Percentiles rank a stretch among this genome's conserved stretches.
phyloP scores from a whole-genome alignment of 306 rosid species.

The Begonia loranthoides region DNA sequence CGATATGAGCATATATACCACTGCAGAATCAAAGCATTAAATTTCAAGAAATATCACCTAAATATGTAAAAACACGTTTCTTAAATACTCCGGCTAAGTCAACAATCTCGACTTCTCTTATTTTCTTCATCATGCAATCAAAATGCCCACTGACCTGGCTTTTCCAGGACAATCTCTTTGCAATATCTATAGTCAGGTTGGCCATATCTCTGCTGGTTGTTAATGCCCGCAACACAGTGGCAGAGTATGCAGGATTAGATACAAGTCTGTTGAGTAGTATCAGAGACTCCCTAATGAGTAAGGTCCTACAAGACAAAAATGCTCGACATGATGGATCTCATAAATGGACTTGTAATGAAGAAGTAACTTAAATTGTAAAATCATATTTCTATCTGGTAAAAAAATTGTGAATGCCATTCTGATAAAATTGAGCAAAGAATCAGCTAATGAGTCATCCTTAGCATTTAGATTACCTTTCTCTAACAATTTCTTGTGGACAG shows the following conservation, averaged over 20 bases:
- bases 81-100: conserved; percentile 54
- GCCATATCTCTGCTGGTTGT: conserved; percentile 59
- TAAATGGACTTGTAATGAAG: not conserved
- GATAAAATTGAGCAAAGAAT: too few relatives aligned
- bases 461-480: conserved; percentile 55
- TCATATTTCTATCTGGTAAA: not conserved
- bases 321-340: conserved; percentile 6
- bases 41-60: conserved; percentile 16
- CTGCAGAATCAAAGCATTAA: too few relatives aligned
- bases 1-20: too few relatives aligned
- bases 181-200: conserved; percentile 48
- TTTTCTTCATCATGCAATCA: conserved; percentile 28
- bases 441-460: not conserved
- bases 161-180: conserved; percentile 51
- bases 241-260: conserved; percentile 52
- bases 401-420: too few relatives aligned
- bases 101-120: conserved; percentile 49
- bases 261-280: conserved; percentile 77
- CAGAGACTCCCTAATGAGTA: conserved; percentile 71
- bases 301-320: conserved; percentile 40
- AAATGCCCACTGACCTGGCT: conserved; percentile 13
- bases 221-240: conserved; percentile 32
- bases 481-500: conserved; percentile 29
- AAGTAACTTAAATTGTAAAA: not conserved
- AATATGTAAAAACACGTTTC: conserved; percentile 52